These are phyloP conservation scores for Aspergillus sparsus DNA, from an alignment of 495 filamentous ascomycete genomes.

Conservation along the genomic window DNA sequence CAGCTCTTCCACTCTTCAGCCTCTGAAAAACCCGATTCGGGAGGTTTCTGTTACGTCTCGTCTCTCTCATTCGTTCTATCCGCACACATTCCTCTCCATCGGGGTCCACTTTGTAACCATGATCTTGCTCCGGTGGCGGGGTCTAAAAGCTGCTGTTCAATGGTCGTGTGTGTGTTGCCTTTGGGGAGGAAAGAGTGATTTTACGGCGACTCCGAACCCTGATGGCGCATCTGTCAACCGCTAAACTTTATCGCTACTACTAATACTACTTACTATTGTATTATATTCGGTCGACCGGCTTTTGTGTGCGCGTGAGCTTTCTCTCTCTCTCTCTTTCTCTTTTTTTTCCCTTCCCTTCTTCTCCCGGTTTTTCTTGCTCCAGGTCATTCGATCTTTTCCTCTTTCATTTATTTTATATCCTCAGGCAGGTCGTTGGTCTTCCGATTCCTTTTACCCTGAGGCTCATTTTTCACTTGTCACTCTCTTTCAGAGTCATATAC, in stretches of 20 bases:
- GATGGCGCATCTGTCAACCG: background rate
- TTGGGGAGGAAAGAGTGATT: no score
- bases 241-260: background rate
- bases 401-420: background rate
- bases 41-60: conserved; percentile 31
- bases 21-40: conserved; percentile 2
- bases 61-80: conserved; percentile 24
- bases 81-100: conserved; percentile 12
- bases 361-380: background rate
- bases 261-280: background rate
- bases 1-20: conserved; percentile 14
- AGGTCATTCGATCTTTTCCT: background rate
- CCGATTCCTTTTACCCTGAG: background rate
- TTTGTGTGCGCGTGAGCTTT: background rate
- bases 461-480: background rate
- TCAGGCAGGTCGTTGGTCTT: background rate
- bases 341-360: background rate
- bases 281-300: background rate
- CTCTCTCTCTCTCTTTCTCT: background rate
- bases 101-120: conserved; percentile 16
- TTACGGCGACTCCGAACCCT: background rate
- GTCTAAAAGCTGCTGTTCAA: no score
- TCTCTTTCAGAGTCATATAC: background rate
- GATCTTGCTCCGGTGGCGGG: conserved; percentile 8
- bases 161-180: no score